Percentiles rank a stretch among this genome's conserved stretches.
These are phyloP conservation scores for Solanum habrochaites DNA, from an alignment of 257 asterid species.

Conservation along the genomic window DNA sequence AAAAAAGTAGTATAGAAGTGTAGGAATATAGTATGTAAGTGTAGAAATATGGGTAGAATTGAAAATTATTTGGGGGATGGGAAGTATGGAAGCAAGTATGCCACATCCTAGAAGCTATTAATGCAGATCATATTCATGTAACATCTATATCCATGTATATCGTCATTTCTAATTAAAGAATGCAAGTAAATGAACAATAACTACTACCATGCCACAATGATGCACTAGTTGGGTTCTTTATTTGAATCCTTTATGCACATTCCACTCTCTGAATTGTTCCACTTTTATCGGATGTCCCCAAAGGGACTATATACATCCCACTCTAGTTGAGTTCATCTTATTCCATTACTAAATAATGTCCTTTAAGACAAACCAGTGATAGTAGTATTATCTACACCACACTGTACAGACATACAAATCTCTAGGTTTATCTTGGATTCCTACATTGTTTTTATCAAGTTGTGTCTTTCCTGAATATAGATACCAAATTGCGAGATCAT, in stretches of 20 bases:
- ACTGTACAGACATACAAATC: background rate
- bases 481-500: background rate
- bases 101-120: background rate
- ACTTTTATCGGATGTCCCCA: background rate
- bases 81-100: background rate
- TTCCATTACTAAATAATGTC: background rate
- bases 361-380: background rate
- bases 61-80: background rate
- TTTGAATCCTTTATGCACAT: background rate
- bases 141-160: background rate
- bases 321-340: background rate
- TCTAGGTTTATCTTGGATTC: background rate
- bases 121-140: background rate
- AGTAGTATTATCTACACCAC: background rate
- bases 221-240: background rate
- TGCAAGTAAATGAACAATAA: background rate
- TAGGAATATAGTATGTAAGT: background rate
- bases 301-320: background rate
- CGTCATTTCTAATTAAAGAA: background rate
- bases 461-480: background rate
- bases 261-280: background rate
- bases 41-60: background rate
- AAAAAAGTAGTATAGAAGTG: background rate
- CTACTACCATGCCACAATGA: background rate
- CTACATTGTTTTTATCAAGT: background rate